A percentile compares a stretch with the other conserved stretches of the same genome.
phyloP scores from a whole-genome alignment of 78 protist species.

The Dictyostelium discoideum region dicty_2.7 NC_007089.4:563501-564000 shows the following conservation, averaged over 20 bases:
- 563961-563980: no score
- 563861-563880: background rate
- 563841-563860: background rate
- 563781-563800: background rate
- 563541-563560: constrained; percentile 18
- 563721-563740: background rate
- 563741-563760: constrained; percentile 50
- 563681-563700: constrained; percentile 45
- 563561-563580: background rate
- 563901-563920: constrained; percentile 4
- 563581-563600: background rate
- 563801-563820: background rate
- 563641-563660: background rate
- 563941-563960: background rate
- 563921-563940: background rate
- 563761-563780: constrained; percentile 41
- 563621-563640: background rate
- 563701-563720: constrained; percentile 35
- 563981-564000: background rate
- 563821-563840: background rate
- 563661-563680: constrained; percentile 31
- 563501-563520: background rate
- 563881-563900: background rate
- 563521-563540: constrained; percentile 29
- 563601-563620: background rate